Percentiles rank a stretch among this genome's conserved stretches.
These are phyloP conservation scores for Physcomitrellopsis africana DNA, from an alignment of 225 moss, liverwort and hornwort genomes.

Conservation along the genomic window DNA sequence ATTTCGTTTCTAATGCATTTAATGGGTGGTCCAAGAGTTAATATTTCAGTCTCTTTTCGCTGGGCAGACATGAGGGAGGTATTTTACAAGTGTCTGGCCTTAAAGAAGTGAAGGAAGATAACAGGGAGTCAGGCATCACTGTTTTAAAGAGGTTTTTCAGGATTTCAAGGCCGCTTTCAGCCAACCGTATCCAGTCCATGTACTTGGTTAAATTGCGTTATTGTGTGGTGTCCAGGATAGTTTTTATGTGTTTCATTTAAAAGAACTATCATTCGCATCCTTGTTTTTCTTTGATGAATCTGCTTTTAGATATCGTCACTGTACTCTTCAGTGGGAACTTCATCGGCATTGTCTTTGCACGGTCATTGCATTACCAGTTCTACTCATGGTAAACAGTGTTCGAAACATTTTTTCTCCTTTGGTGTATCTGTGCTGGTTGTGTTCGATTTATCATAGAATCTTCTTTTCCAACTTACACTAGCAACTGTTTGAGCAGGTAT, in stretches of 20 bases:
- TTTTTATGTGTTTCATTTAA: background rate
- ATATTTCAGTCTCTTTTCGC: background rate
- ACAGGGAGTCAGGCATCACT: slow-evolving; percentile 27
- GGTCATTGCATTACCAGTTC: slow-evolving; percentile 96
- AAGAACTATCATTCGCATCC: background rate
- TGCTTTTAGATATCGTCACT: slow-evolving; percentile 68
- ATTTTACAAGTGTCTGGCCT: slow-evolving; percentile 52
- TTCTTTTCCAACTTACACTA: slow-evolving; percentile 11
- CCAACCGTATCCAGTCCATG: slow-evolving; percentile 51
- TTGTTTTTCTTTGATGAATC: slow-evolving; percentile 36
- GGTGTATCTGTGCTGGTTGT: slow-evolving; percentile 15
- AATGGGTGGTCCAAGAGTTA: background rate
- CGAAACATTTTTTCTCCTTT: background rate
- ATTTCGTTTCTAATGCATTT: background rate
- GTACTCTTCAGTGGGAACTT: slow-evolving; percentile 93
- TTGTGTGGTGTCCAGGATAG: background rate
- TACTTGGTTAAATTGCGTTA: background rate
- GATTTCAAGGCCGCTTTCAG: slow-evolving; percentile 40
- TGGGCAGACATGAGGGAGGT: slow-evolving; percentile 77
- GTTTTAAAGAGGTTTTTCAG: slow-evolving; percentile 28
- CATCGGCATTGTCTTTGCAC: slow-evolving; percentile 83
- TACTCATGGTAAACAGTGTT: slow-evolving; percentile 84
- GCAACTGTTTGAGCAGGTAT: slow-evolving; percentile 61
- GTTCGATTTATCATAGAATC: background rate
- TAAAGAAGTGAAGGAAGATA: slow-evolving; percentile 17